Conservation (phyloP, 2,329 filamentous ascomycete species). For the Pyricularia grisea region DNA sequence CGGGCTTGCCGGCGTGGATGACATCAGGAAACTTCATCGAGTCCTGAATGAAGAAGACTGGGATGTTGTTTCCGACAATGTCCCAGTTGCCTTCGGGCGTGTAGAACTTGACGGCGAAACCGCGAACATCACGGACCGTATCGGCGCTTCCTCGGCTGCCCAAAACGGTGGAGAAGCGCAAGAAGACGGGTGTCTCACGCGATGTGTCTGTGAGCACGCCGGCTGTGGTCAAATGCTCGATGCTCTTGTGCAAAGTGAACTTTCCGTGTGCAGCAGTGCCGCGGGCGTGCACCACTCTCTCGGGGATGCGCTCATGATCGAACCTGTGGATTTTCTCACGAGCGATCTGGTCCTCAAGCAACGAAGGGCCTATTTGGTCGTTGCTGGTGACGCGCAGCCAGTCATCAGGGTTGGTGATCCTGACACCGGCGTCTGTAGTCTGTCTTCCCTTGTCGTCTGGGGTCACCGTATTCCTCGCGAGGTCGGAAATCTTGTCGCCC, state of each 20-base stretch:
- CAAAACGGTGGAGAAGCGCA: slow-evolving; percentile 71
- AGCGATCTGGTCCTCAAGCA: slow-evolving; percentile 63
- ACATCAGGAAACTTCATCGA: slow-evolving; percentile 66
- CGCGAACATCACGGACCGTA: slow-evolving; percentile 73
- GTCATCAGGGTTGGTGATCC: slow-evolving; percentile 64
- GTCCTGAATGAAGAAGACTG: slow-evolving; percentile 70
- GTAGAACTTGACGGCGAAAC: slow-evolving; percentile 72
- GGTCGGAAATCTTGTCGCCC: slow-evolving; percentile 50
- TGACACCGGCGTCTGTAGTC: slow-evolving; percentile 71
- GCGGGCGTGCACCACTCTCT: slow-evolving; percentile 22
- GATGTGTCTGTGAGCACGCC: slow-evolving; percentile 55
- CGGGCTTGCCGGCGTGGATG: slow-evolving; percentile 54
- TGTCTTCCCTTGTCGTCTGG: slow-evolving; percentile 48
- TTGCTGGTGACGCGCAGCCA: slow-evolving; percentile 60
- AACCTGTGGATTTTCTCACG: slow-evolving; percentile 73
- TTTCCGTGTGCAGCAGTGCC: slow-evolving; percentile 29
- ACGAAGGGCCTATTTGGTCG: slow-evolving; percentile 53
- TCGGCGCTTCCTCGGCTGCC: slow-evolving; percentile 69
- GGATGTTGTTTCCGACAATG: slow-evolving; percentile 64
- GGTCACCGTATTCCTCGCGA: slow-evolving; percentile 49
- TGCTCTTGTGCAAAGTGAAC: slow-evolving; percentile 56
- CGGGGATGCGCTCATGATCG: slow-evolving; percentile 44
- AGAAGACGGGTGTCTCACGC: slow-evolving; percentile 52
- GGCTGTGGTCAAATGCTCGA: slow-evolving; percentile 53
- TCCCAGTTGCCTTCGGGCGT: slow-evolving; percentile 73